Evolutionary conservation across 352 stramenopile species (phyloP), one percentile per base, ranked within the genome.

Genomic region (Phytophthora meadii): DNA sequence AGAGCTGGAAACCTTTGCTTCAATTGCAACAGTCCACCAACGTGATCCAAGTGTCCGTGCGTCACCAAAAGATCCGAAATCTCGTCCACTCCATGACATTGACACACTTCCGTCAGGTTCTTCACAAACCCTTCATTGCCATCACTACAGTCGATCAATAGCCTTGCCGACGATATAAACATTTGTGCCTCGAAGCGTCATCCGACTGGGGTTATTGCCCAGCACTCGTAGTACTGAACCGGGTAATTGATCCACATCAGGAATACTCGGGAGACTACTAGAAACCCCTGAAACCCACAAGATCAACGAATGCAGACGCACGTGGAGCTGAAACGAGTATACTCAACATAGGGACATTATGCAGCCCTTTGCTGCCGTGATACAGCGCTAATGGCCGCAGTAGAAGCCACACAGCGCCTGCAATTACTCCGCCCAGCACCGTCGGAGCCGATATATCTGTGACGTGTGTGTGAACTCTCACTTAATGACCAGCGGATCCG

Each of bases 141-240:
- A 59, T 96, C 88, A 60, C 88, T 89, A 0, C 76, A 69, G 61
- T 97, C 89, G 22, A 97, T 76, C 32, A 97, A 67, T n/a, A 94
- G 61, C 32, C 89, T 80, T 46, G n/a, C 93, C 92, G 7, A 98
- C 63, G 6, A 98, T 44, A 61, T 97, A 98, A 47, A 88, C 94
- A 70, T 97, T 97, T 8, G 90, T 97, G 32, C 92, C 93, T 22
- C 81, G 71, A 5, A 98, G 69, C 25, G 92, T 98, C 77, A 98
- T 92, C 27, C 85, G 72, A 34, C 91, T 92, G 17, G 91, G 89
- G 61, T 97, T 97, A 22, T 82, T 69, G 12, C 90, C 91, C 10
- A 97, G 61, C 5, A 97, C 71, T 12, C 87, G 84, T 30, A 96
- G 47, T 12, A 96, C 81, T 19, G 70, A 54, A 3, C 73, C 65